Base-by-base conservation (phyloP, 2,329 filamentous ascomycete species). In the Hypoxylon sp. region DNA sequence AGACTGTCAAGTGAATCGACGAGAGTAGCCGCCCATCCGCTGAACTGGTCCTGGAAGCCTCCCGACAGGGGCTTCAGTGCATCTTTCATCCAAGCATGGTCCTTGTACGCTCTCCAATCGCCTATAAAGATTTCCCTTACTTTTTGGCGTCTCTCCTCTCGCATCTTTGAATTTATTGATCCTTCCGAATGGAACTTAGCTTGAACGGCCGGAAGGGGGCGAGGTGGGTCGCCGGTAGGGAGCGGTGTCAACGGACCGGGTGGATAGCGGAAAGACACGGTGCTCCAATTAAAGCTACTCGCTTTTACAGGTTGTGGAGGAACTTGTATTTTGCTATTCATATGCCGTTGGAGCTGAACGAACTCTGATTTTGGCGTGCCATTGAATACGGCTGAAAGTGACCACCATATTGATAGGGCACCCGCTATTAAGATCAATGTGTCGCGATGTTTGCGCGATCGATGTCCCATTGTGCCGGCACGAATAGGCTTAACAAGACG, bases 1-100 rank as follows among this genome's bases (percentile, higher is more conserved):
- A 87, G 78, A 11, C 81, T 84, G 68, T 87, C 85, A 17, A 88
- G 78, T 0, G 83, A 77, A 73, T 88, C 86, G 5, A 88, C 83
- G 42, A 88, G 74, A 1, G 85, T 87, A 9, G 85, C 86, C 13
- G 81, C 83, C 80, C 86, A 87, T 33, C 82, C 82, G 4, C 81
- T 81, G 71, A 86, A 86, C n/a, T 78, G 76, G 61, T 84, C 81
- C n/a, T 76, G 78, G 48, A 73, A 81, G 10, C 78, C 75, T 51
- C 81, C 82, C 33, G 81, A 80, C 5, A 85, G 75, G 10, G 84
- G 84, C 65, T 77, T 78, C 10, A 86, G 73, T 65, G 85, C 84
- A 67, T 86, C 84, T 53, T 82, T 81, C 68, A 82, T 69, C 84
- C 84, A 86, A 0, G 84, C 84, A 68, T 83, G 75, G 55, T 79